phyloP scores from a whole-genome alignment of 768 basidiomycete genomes.

The Suillus placidus region DNA sequence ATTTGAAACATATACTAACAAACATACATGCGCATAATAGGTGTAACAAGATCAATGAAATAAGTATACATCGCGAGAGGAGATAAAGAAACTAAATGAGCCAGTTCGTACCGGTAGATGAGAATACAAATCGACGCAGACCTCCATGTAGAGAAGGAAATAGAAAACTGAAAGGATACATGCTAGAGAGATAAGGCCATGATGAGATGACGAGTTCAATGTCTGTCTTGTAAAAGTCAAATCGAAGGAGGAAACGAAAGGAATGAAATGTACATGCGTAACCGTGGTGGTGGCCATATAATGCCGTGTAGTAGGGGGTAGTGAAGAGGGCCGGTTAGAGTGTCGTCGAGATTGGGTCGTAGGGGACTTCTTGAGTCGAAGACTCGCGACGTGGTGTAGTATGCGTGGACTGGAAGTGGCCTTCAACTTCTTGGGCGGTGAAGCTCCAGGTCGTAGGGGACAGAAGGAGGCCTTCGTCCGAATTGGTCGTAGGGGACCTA shows the following conservation, averaged over 20 bases:
- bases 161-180: neutral
- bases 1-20: neutral
- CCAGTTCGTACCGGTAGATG: neutral
- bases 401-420: neutral
- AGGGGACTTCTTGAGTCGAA: neutral
- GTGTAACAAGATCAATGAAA: neutral
- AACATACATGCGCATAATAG: neutral
- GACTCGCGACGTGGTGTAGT: neutral
- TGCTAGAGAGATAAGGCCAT: neutral
- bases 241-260: neutral
- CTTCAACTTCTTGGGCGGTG: neutral
- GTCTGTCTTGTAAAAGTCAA: neutral
- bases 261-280: neutral
- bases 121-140: neutral
- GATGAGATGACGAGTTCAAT: neutral
- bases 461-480: neutral
- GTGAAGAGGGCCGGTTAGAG: neutral
- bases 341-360: neutral
- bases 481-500: neutral
- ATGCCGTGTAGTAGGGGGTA: neutral
- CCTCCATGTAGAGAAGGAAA: neutral
- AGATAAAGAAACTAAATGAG: neutral
- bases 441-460: slow-evolving; percentile 2
- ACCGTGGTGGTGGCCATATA: neutral
- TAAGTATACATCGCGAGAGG: neutral